Percentiles rank a stretch among this genome's conserved stretches.
Conservation (phyloP, 2,329 filamentous ascomycete genomes). For the Colletotrichum tropicicola region DNA sequence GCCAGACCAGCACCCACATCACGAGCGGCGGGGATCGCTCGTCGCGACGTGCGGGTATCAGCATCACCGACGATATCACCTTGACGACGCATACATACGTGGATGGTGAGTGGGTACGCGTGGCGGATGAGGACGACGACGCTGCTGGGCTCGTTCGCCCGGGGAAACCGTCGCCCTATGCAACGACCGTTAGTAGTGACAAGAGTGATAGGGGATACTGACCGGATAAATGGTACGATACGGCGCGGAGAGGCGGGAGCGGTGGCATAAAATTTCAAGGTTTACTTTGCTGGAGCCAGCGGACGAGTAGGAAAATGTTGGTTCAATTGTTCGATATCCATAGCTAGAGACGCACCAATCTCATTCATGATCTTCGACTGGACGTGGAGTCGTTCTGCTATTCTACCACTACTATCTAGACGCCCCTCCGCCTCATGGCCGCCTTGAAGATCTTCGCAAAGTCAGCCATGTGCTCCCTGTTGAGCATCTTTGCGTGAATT, state of each 20-base stretch:
- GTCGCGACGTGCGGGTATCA: not conserved
- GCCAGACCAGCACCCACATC: conserved; percentile 9
- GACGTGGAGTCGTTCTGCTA: not conserved
- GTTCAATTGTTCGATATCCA: not conserved
- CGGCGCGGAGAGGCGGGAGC: no score
- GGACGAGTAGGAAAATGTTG: no score
- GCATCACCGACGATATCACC: conserved; percentile 10
- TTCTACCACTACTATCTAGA: not conserved
- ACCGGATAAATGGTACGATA: not conserved
- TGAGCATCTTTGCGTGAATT: conserved; percentile 26
- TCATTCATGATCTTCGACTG: no score
- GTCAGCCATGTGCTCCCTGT: conserved; percentile 20
- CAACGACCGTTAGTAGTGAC: not conserved
- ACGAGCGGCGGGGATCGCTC: not conserved
- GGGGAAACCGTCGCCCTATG: not conserved
- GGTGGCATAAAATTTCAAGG: no score
- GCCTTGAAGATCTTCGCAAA: conserved; percentile 30
- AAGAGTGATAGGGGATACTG: not conserved
- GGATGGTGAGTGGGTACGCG: conserved; percentile 9
- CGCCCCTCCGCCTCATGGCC: conserved; percentile 17
- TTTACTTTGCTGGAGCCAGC: no score
- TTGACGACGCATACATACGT: conserved; percentile 11
- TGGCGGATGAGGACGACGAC: conserved; percentile 10
- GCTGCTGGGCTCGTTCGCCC: not conserved
- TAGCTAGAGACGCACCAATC: not conserved